Evolutionary conservation across 73 alveolate genomes (phyloP).

Genomic region (Paramecium primaurelia): DNA sequence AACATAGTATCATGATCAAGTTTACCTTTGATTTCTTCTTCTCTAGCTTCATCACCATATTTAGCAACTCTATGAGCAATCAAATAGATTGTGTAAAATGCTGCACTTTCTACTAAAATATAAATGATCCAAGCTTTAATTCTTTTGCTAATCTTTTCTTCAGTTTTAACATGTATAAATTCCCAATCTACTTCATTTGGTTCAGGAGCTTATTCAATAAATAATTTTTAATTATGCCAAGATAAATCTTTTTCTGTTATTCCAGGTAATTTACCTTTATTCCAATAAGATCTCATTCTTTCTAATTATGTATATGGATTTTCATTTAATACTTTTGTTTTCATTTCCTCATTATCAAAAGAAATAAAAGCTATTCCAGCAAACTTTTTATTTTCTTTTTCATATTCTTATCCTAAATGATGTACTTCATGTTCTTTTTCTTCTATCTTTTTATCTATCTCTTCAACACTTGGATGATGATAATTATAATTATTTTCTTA

Average conservation of each 20-base stretch:
- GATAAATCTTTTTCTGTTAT: background rate
- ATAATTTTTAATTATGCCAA: constrained; percentile 34
- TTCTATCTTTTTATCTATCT: constrained; percentile 28
- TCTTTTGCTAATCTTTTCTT: constrained; percentile 12
- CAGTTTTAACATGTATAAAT: constrained; percentile 38
- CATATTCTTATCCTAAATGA: background rate
- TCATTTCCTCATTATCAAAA: constrained; percentile 22
- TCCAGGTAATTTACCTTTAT: background rate
- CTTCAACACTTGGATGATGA: background rate
- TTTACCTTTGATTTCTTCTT: constrained; percentile 30
- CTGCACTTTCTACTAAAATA: background rate
- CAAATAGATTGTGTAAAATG: background rate
- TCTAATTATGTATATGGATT: constrained; percentile 6
- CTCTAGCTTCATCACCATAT: constrained; percentile 37
- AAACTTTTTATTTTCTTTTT: background rate
- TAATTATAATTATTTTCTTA: background rate
- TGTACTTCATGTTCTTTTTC: constrained; percentile 1
- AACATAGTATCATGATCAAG: background rate
- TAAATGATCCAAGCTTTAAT: background rate
- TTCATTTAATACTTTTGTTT: background rate
- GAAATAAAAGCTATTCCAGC: constrained; percentile 53
- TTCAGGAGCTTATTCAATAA: constrained; percentile 53
- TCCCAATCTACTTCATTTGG: constrained; percentile 62
- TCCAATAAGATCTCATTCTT: constrained; percentile 28
- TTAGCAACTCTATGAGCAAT: constrained; percentile 1